phyloP scores from a whole-genome alignment of 2,329 filamentous ascomycete genomes.

The Emergomyces pasteurianus region DNA sequence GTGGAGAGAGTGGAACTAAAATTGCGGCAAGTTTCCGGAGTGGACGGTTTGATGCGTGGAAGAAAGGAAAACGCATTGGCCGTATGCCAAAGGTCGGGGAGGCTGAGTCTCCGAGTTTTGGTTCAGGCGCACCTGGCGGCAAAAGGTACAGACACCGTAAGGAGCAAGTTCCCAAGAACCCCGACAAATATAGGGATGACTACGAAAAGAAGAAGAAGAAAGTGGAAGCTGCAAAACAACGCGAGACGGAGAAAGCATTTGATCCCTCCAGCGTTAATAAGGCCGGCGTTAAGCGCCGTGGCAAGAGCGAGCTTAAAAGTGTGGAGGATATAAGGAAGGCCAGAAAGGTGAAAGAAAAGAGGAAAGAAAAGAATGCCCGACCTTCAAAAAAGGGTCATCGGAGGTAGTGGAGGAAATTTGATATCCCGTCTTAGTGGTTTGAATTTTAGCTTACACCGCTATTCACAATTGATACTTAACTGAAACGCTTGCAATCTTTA shows the following conservation, averaged over 20 bases:
- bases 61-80: slow-evolving; percentile 69
- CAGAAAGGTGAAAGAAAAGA: slow-evolving; percentile 62
- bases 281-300: slow-evolving; percentile 56
- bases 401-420: neutral
- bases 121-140: slow-evolving; percentile 28
- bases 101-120: slow-evolving; percentile 43
- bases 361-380: slow-evolving; percentile 77
- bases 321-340: slow-evolving; percentile 76
- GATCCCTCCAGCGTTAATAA: slow-evolving; percentile 23
- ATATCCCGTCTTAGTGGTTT: neutral
- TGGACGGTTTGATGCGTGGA: slow-evolving; percentile 89
- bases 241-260: slow-evolving; percentile 15
- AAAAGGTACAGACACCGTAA: slow-evolving; percentile 73
- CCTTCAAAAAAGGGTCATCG: slow-evolving; percentile 48
- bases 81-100: slow-evolving; percentile 75
- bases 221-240: slow-evolving; percentile 75
- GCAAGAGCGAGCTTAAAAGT: slow-evolving; percentile 70
- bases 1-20: slow-evolving; percentile 86
- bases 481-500: neutral
- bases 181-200: slow-evolving; percentile 85
- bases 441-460: neutral
- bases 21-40: slow-evolving; percentile 89
- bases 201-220: slow-evolving; percentile 85
- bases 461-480: neutral
- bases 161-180: slow-evolving; percentile 80